phyloP scores from a whole-genome alignment of 768 basidiomycete species.

The Agrocybe pediades region DNA sequence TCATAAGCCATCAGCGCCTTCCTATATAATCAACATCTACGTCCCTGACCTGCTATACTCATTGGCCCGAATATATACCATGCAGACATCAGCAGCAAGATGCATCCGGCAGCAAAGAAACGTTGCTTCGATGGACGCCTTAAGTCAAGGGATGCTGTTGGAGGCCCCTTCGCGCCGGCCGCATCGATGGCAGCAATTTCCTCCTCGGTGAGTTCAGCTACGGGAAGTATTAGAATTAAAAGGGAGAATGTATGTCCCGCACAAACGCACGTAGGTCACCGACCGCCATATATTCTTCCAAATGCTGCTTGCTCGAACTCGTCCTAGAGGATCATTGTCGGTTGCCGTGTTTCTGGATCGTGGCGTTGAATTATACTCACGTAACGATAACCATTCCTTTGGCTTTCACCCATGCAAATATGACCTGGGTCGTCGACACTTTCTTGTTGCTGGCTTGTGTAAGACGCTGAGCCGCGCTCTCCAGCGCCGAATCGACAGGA shows the following conservation, averaged over 20 bases:
- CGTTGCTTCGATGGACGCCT: background rate
- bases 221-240: background rate
- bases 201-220: conserved; percentile 54
- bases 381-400: conserved; percentile 73
- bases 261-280: conserved; percentile 48
- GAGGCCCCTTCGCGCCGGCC: conserved; percentile 57
- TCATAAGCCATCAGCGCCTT: background rate
- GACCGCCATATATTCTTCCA: conserved; percentile 68
- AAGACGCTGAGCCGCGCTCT: conserved; percentile 51
- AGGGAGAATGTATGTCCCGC: background rate
- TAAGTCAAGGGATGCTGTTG: conserved; percentile 14
- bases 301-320: conserved; percentile 57
- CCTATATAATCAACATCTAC: background rate
- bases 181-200: conserved; percentile 67
- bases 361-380: conserved; percentile 33
- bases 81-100: background rate
- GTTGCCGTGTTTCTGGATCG: background rate
- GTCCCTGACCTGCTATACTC: background rate
- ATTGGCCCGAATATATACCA: background rate
- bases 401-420: conserved; percentile 68
- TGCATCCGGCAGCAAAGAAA: background rate
- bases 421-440: conserved; percentile 55
- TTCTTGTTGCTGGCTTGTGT: conserved; percentile 35
- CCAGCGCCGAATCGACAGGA: conserved; percentile 59
- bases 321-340: too few relatives aligned